These are phyloP conservation scores for Solanum etuberosum DNA, from an alignment of 257 asterid species.

Conservation along the genomic window DNA sequence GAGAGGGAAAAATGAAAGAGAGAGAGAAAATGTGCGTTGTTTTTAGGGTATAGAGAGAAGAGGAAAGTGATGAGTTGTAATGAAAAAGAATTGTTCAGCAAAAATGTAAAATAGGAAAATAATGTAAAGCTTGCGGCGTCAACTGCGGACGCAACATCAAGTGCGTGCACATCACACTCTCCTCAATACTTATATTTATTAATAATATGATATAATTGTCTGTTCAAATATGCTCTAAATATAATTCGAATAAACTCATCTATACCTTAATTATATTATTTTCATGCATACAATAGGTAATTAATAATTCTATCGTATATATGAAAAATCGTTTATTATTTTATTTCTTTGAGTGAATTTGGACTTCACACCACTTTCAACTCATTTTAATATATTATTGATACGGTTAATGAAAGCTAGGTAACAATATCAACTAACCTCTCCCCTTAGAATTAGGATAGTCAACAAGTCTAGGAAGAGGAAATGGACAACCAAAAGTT, in stretches of 20 bases:
- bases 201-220: too few relatives aligned
- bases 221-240: too few relatives aligned
- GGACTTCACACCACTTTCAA: background rate
- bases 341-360: background rate
- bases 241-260: too few relatives aligned
- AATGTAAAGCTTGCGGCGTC: background rate
- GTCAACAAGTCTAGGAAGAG: background rate
- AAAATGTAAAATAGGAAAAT: background rate
- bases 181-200: background rate
- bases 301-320: too few relatives aligned
- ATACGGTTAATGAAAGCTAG: background rate
- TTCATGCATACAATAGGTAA: too few relatives aligned
- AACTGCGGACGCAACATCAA: background rate
- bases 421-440: background rate
- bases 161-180: conserved; percentile 6
- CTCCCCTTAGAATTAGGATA: background rate
- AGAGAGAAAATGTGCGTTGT: background rate
- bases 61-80: background rate
- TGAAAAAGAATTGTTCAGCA: background rate
- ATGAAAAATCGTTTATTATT: too few relatives aligned
- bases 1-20: conserved; percentile 1
- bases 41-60: background rate
- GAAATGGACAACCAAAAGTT: background rate
- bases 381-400: background rate
- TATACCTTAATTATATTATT: too few relatives aligned